Base-by-base conservation (phyloP, 257 asterid genomes). In the Rauvolfia tetraphylla region DNA sequence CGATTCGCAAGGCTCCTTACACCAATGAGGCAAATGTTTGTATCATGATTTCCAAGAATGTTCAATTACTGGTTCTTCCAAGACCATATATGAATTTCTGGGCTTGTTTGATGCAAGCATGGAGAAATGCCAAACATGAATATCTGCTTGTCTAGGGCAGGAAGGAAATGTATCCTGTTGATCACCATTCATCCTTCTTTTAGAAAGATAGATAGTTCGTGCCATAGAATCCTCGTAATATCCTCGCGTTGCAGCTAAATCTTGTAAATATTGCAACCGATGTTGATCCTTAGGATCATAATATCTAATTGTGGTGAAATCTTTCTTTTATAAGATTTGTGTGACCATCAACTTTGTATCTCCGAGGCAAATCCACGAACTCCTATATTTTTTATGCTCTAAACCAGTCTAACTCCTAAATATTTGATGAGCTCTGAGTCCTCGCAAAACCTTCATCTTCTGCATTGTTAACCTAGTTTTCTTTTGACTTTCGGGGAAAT, bases 1-100 rank as follows among this genome's bases (percentile, higher is more conserved):
- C 96, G 97, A 57, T 92, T 90, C 58, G 97, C 99, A 39, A 88
- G 98, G 85, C 89, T 92, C 79, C 96, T 92, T 72, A 95, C 94
- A 27, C 98, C 98, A 7, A 87, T 95, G 98, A 90, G 99, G 89
- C 97, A 90, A 80, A 88, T 82, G 63, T 83, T 83, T 6, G 86
- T 76, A n/a, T 81, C 93, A 15, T 86, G 88, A 85, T 56, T n/a
- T 36, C 25, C 38, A 68, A n/a, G 56, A 74, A 57, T 33, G 22
- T 39, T 51, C 69, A 33, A 22, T 46, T 56, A 34, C 25, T n/a
- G 57, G 38, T 42, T 69, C 39, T 44, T 69, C 54, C 39, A 68
- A 44, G 73, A 48, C 44, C 70, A 54, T 78, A 6, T 10, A 14
- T 39, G 36, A 53, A 62, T 18, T 63, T 27, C 29, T n/a, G 17